Base-by-base conservation (phyloP, 2,329 filamentous ascomycete species). In the Pyrenochaeta sp. region DNA sequence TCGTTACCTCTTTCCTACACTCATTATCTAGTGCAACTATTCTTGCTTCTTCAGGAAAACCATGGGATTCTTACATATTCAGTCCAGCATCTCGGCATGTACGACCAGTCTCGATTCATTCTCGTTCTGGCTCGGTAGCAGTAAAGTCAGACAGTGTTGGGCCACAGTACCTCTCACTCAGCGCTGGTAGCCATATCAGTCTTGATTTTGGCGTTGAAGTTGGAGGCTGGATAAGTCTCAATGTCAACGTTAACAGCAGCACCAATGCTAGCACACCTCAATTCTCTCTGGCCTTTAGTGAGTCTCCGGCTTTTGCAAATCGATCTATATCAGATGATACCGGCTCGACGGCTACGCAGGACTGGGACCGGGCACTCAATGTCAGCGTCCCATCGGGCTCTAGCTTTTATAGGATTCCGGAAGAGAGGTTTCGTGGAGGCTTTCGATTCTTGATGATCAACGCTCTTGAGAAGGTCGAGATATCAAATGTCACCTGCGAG, bases 401-500 rank as follows among this genome's bases (percentile, higher is more conserved):
- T 2, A 49, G 18, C 9, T 45, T 55, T 17, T 60, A 60, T 17
- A 49, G 41, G 9, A 42, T 49, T 7, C 59, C 59, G 4, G 17
- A 18, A 29, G 56, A 62, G 30, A 57, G 31, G 21, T 60, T 60
- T 17, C 53, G 59, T 17, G 59, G 59, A 39, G 56, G 59, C n/a
- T 62, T 62, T 18, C 50, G 59, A 2, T 62, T 60, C 23, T 46
- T 62, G 12, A 62, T 51, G 2, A 58, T 62, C 17, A 43, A 40
- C n/a, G 56, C 59, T 6, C 17, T 49, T 15, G 23, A 49, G 11
- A n/a, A 35, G 2, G 42, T 45, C 12, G 20, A 39, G 4, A 23
- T 39, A 39, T 39, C 36, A 10, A 39, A 39, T 23, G 11, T 39
- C 11, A 39, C 36, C n/a, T 39, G 36, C 17, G 79, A 82, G 31